These are phyloP conservation scores for Beta corolliflora DNA, from an alignment of 179 eudicot genomes.

Conservation along the genomic window DNA sequence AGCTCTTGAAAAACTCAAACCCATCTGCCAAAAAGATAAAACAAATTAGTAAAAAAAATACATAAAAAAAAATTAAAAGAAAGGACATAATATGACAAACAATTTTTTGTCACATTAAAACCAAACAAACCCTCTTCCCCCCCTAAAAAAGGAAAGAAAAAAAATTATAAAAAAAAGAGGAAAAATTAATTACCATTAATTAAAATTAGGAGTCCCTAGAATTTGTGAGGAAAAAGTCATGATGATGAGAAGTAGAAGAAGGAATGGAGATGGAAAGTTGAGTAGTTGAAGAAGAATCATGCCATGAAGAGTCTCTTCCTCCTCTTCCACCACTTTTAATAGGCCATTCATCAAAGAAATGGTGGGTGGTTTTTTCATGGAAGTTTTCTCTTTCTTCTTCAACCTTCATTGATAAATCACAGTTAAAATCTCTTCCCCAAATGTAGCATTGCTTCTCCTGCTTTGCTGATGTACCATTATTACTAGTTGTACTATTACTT, in stretches of 20 bases:
- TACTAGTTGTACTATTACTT: conserved; percentile 5
- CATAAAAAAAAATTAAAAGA: neutral
- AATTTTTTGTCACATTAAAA: conserved; percentile 34
- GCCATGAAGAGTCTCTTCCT: conserved; percentile 56
- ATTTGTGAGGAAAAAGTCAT: conserved; percentile 65
- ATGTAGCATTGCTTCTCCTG: conserved; percentile 40
- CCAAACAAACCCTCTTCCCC: neutral
- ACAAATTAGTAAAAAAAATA: neutral
- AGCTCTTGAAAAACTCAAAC: conserved; percentile 35
- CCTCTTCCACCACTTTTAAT: conserved; percentile 39
- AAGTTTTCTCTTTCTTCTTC: conserved; percentile 36
- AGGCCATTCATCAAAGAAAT: conserved; percentile 87
- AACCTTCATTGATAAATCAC: conserved; percentile 41
- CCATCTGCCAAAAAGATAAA: conserved; percentile 34
- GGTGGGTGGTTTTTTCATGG: conserved; percentile 69
- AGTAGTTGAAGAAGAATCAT: conserved; percentile 61
- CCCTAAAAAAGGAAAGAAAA: neutral
- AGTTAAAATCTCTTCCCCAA: conserved; percentile 48
- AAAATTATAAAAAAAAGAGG: neutral
- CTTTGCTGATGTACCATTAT: conserved; percentile 31
- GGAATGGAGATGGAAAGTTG: conserved; percentile 90
- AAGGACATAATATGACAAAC: conserved; percentile 32
- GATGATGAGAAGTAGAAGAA: conserved; percentile 45
- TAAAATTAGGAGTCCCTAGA: conserved; percentile 31
- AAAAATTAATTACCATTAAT: conserved; percentile 14